These are phyloP conservation scores for Golubevia pallescens DNA, from an alignment of 1,284 basidiomycete species.

Conservation along the genomic window DNA sequence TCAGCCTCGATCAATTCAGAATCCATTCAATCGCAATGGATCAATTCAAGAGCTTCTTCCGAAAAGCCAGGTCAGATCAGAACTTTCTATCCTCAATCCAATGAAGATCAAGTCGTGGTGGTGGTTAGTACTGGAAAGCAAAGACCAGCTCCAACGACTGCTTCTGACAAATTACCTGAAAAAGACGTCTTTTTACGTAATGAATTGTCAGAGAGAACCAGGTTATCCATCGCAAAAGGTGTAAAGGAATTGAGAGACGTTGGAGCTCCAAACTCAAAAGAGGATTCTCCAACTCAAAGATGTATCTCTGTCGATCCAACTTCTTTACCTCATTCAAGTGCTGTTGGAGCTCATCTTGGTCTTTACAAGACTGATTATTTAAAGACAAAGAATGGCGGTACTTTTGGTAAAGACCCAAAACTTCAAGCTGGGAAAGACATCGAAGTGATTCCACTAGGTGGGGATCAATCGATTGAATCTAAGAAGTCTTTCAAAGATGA, in stretches of 20 bases:
- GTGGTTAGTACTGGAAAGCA: conserved; percentile 49
- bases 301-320: conserved; percentile 47
- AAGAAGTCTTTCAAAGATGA: conserved; percentile 50
- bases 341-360: conserved; percentile 48
- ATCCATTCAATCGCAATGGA: conserved; percentile 50
- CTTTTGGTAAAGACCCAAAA: conserved; percentile 29
- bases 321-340: conserved; percentile 50
- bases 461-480: conserved; percentile 15
- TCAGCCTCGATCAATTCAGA: conserved; percentile 34
- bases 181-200: conserved; percentile 49
- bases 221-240: conserved; percentile 56
- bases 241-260: conserved; percentile 51
- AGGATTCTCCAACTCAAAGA: conserved; percentile 16
- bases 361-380: conserved; percentile 59
- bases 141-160: conserved; percentile 45
- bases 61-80: conserved; percentile 48
- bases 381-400: conserved; percentile 48
- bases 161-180: conserved; percentile 40
- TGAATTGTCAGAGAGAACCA: conserved; percentile 45
- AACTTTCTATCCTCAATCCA: conserved; percentile 43
- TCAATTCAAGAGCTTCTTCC: conserved; percentile 41
- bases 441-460: conserved; percentile 33
- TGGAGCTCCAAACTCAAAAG: conserved; percentile 30
- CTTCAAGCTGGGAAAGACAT: conserved; percentile 54
- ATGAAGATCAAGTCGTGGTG: conserved; percentile 24